Evolutionary conservation across 2,329 filamentous ascomycete species (phyloP).

Genomic region (Trichoderma cornu-damae): DNA sequence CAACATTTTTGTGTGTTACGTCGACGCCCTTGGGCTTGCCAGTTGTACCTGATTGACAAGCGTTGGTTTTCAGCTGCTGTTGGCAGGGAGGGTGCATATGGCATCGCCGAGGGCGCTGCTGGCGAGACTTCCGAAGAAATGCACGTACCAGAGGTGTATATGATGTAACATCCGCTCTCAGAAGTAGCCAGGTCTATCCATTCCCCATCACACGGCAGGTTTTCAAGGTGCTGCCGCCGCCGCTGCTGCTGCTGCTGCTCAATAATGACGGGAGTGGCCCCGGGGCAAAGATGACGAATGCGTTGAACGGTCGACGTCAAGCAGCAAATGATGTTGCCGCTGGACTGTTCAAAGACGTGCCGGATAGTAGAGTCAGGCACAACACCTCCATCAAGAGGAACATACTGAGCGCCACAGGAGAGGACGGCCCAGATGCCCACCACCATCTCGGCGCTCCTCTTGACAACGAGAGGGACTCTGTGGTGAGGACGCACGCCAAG

Average conservation of each 20-base stretch:
- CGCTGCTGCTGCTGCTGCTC: slow-evolving; percentile 24
- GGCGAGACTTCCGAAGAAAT: not conserved
- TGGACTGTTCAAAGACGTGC: slow-evolving; percentile 46
- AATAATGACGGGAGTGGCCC: slow-evolving; percentile 27
- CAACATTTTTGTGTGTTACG: slow-evolving; percentile 50
- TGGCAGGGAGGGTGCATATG: not conserved
- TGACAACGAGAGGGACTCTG: slow-evolving; percentile 51
- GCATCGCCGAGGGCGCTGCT: not conserved
- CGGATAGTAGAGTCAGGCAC: slow-evolving; percentile 44
- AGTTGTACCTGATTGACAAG: slow-evolving; percentile 40
- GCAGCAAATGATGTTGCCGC: slow-evolving; percentile 43
- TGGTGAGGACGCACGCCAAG: slow-evolving; percentile 41
- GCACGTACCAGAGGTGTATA: slow-evolving; percentile 49
- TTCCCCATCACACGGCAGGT: slow-evolving; percentile 12
- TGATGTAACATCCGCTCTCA: slow-evolving; percentile 42
- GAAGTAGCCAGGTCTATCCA: slow-evolving; percentile 33
- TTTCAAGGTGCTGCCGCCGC: not conserved
- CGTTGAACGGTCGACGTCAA: slow-evolving; percentile 37
- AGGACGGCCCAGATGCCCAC: slow-evolving; percentile 53
- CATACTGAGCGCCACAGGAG: slow-evolving; percentile 54
- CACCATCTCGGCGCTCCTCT: slow-evolving; percentile 52
- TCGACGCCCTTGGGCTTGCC: slow-evolving; percentile 56
- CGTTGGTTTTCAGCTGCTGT: slow-evolving; percentile 1
- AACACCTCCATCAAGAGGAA: slow-evolving; percentile 53
- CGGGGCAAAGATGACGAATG: slow-evolving; percentile 27